A percentile compares a stretch with the other conserved stretches of the same genome.
Evolutionary conservation across 495 filamentous ascomycete genomes (phyloP).

Genomic region (Pyronema omphalodes): DNA sequence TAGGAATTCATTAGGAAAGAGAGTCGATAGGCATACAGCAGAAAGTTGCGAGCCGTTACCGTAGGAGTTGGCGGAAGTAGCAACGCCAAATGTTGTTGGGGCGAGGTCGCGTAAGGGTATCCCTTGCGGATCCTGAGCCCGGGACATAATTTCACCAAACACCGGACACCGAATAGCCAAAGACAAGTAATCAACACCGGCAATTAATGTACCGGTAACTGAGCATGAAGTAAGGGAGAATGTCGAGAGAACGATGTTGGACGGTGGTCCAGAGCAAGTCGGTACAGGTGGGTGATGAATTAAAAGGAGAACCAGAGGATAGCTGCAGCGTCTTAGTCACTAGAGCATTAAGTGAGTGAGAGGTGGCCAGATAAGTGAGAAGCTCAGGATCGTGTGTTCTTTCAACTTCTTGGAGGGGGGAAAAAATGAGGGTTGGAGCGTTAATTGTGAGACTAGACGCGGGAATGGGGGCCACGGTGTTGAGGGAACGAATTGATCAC

Average conservation of each 20-base stretch:
- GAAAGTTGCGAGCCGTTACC: slow-evolving; percentile 4
- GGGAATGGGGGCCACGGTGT: no score
- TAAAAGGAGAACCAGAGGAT: neutral
- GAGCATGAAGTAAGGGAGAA: neutral
- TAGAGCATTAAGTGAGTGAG: neutral
- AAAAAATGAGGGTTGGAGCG: neutral
- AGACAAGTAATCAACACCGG: neutral
- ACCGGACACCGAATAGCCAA: neutral
- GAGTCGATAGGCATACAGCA: slow-evolving; percentile 13
- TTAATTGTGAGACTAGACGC: no score
- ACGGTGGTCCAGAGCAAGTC: slow-evolving; percentile 2
- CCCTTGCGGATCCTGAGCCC: slow-evolving; percentile 17
- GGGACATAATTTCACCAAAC: neutral
- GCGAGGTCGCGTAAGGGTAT: slow-evolving; percentile 18
- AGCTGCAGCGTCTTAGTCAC: neutral
- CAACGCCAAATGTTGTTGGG: slow-evolving; percentile 14
- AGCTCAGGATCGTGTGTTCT: no score
- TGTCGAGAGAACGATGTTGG: neutral
- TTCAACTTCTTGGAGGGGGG: no score
- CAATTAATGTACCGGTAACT: neutral
- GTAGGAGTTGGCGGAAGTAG: slow-evolving; percentile 11
- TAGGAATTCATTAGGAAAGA: neutral
- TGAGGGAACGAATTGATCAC: no score
- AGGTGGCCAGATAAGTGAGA: neutral
- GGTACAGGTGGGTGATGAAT: slow-evolving; percentile 2